Conservation (phyloP, 2,329 filamentous ascomycete species). For the Akanthomyces lecanii region DNA sequence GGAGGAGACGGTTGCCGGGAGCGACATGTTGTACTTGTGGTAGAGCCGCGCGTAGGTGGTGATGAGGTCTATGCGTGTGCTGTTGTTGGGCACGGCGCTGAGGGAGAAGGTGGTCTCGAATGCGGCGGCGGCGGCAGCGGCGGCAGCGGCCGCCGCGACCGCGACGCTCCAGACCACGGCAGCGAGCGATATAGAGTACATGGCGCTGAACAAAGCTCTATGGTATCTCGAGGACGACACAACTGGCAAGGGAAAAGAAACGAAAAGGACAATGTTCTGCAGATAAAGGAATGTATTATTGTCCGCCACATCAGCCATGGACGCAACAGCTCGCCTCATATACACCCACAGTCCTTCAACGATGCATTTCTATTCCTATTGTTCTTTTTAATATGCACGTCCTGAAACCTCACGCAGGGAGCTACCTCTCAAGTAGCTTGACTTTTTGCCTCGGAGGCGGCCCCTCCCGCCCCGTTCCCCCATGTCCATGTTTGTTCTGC, state of each 20-base stretch:
- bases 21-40: constrained; percentile 8
- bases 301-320: no score
- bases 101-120: neutral
- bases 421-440: no score
- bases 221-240: neutral
- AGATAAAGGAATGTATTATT: no score
- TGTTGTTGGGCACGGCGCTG: neutral
- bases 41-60: neutral
- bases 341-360: neutral
- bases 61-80: constrained; percentile 1
- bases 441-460: no score
- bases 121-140: neutral
- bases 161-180: neutral
- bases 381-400: no score
- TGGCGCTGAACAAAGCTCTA: neutral
- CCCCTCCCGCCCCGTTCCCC: no score
- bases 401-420: no score
- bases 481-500: no score
- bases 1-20: neutral
- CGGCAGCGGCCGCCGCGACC: neutral
- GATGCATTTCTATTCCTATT: no score
- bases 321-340: neutral
- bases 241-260: no score
- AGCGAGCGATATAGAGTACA: neutral
- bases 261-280: no score